Conservation (phyloP, 371 early-diverging fungal genomes). For the Mortierella sp. region DNA sequence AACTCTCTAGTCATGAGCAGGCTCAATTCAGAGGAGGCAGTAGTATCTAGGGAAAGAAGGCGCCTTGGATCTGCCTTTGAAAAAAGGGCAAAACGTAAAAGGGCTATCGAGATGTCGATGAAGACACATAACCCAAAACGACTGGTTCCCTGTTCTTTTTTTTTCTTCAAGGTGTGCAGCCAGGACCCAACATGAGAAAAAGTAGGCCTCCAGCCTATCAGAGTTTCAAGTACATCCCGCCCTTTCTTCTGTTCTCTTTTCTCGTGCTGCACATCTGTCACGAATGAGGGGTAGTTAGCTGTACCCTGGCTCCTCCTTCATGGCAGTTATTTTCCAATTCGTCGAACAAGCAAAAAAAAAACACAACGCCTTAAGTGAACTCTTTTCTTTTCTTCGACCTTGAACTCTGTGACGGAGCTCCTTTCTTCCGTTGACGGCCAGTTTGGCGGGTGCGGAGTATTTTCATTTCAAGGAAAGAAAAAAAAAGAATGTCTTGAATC, state of each 20-base stretch:
- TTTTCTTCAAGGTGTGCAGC: background rate
- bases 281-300: no score
- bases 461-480: background rate
- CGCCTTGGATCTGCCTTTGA: background rate
- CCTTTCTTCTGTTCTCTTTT: background rate
- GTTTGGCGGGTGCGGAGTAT: background rate
- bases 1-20: background rate
- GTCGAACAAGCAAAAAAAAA: no score
- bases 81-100: conserved; percentile 10
- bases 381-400: background rate
- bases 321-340: background rate
- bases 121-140: background rate
- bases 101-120: background rate
- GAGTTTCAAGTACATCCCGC: background rate
- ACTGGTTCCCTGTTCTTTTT: background rate
- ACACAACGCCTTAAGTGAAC: conserved; percentile 11
- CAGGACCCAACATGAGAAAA: background rate
- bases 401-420: background rate
- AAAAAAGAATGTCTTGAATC: background rate
- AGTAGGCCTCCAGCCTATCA: background rate
- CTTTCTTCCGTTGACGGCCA: background rate
- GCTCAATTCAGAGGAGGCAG: background rate
- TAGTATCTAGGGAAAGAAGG: background rate
- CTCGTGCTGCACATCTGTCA: background rate
- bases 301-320: background rate